Conservation (phyloP, 495 filamentous ascomycete species). For the Neurospora discreta region DNA sequence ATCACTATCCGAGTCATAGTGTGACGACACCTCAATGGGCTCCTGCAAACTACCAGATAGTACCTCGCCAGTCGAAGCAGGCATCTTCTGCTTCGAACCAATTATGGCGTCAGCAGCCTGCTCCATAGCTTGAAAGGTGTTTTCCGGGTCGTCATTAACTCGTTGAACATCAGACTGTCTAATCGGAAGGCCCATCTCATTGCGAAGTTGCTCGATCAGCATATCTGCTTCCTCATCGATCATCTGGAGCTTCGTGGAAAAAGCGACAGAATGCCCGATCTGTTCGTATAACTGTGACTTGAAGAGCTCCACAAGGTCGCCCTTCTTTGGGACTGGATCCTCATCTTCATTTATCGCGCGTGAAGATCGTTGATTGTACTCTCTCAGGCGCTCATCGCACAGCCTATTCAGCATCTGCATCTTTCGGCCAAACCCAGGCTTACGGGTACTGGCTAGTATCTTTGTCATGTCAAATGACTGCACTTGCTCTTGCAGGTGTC, state of each 20-base stretch:
- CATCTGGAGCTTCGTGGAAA: not conserved
- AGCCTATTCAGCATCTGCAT: not conserved
- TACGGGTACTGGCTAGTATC: not conserved
- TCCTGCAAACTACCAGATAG: not conserved
- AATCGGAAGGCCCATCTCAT: not conserved
- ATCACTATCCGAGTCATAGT: not conserved
- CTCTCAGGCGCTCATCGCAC: not conserved
- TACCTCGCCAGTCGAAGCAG: not conserved
- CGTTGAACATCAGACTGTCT: not conserved
- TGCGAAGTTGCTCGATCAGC: conserved; percentile 4
- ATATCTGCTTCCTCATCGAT: not conserved
- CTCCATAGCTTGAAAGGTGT: not conserved
- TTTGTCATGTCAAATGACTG: not conserved
- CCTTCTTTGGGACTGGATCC: not conserved
- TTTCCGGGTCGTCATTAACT: not conserved
- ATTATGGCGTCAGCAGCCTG: not conserved
- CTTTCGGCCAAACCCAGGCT: not conserved
- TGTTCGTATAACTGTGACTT: not conserved
- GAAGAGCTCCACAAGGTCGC: not conserved
- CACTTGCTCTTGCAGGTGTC: not conserved
- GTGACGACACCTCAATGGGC: not conserved
- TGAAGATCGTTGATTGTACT: not conserved
- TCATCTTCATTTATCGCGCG: not conserved
- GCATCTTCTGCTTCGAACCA: not conserved
- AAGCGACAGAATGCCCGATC: not conserved